A percentile compares a stretch with the other conserved stretches of the same genome.
phyloP scores from a whole-genome alignment of 345 rosid species.

The Noccaea caerulescens region DNA sequence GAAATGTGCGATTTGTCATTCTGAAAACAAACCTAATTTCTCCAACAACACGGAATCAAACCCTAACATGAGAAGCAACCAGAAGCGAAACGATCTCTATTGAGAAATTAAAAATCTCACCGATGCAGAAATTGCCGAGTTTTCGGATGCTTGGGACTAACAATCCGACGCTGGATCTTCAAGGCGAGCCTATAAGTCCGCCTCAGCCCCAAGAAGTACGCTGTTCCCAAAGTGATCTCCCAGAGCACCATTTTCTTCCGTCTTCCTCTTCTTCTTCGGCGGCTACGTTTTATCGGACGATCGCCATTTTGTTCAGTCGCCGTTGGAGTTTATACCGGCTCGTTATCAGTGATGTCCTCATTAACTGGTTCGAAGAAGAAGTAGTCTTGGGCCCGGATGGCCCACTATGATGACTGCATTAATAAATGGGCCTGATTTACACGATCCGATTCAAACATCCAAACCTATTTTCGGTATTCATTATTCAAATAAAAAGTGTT shows the following conservation, averaged over 20 bases:
- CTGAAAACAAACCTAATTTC: constrained; percentile 3
- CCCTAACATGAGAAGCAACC: background rate
- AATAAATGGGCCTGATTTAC: background rate
- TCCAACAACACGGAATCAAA: background rate
- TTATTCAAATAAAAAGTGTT: too few species aligned
- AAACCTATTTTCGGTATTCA: too few species aligned
- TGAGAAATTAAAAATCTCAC: constrained; percentile 38
- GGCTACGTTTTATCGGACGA: background rate
- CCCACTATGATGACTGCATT: background rate
- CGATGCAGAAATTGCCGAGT: constrained; percentile 65
- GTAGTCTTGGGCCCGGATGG: background rate
- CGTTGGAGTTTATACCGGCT: constrained; percentile 5
- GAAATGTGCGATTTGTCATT: background rate
- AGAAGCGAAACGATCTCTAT: constrained; percentile 1
- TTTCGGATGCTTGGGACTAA: constrained; percentile 61
- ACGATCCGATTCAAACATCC: too few species aligned
- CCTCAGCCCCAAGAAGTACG: constrained; percentile 81
- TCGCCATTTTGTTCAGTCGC: constrained; percentile 10
- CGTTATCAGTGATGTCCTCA: background rate
- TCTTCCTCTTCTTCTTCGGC: constrained; percentile 17
- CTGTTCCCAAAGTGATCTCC: constrained; percentile 90
- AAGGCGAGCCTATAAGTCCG: constrained; percentile 76
- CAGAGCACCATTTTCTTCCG: constrained; percentile 78
- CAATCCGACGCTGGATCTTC: constrained; percentile 69
- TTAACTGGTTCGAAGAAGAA: background rate